These are phyloP conservation scores for Lichtheimia hyalospora DNA, from an alignment of 371 early-diverging fungal species.

Conservation along the genomic window DNA sequence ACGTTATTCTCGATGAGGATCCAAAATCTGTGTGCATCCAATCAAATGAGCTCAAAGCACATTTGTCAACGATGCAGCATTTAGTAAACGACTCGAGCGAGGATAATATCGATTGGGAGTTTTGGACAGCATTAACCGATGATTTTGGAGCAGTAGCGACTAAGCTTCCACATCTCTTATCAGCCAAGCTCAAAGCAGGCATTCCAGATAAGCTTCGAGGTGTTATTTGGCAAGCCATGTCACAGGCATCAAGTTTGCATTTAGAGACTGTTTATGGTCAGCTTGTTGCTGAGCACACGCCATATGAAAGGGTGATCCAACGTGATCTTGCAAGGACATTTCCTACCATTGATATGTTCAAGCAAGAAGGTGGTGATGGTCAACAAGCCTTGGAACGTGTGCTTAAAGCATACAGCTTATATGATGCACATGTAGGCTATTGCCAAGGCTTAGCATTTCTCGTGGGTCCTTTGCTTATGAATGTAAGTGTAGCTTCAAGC, in stretches of 20 bases:
- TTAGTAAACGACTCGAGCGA: conserved; percentile 18
- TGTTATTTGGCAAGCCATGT: conserved; percentile 93
- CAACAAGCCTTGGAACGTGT: conserved; percentile 82
- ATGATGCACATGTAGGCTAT: conserved; percentile 92
- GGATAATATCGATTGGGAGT: conserved; percentile 81
- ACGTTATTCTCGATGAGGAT: conserved; percentile 54
- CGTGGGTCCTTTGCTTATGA: conserved; percentile 88
- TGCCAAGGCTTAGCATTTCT: conserved; percentile 96
- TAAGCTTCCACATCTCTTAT: conserved; percentile 62
- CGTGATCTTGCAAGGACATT: conserved; percentile 92
- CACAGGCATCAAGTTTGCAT: conserved; percentile 70
- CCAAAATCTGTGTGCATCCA: conserved; percentile 59
- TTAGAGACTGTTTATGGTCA: conserved; percentile 85
- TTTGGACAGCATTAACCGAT: conserved; percentile 89
- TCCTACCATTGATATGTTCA: conserved; percentile 85
- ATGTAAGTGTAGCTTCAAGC: conserved; percentile 57
- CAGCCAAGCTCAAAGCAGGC: conserved; percentile 76
- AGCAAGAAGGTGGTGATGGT: conserved; percentile 80
- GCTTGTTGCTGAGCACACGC: conserved; percentile 74
- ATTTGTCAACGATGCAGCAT: conserved; percentile 51
- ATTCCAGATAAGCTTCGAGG: conserved; percentile 89
- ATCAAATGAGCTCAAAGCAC: conserved; percentile 52
- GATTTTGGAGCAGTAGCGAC: conserved; percentile 72
- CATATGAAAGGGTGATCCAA: conserved; percentile 87
- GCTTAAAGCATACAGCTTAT: conserved; percentile 88